A percentile compares a stretch with the other conserved stretches of the same genome.
Evolutionary conservation across 106 monocot genomes (phyloP).

Genomic region (Dendrobium nobile): DNA sequence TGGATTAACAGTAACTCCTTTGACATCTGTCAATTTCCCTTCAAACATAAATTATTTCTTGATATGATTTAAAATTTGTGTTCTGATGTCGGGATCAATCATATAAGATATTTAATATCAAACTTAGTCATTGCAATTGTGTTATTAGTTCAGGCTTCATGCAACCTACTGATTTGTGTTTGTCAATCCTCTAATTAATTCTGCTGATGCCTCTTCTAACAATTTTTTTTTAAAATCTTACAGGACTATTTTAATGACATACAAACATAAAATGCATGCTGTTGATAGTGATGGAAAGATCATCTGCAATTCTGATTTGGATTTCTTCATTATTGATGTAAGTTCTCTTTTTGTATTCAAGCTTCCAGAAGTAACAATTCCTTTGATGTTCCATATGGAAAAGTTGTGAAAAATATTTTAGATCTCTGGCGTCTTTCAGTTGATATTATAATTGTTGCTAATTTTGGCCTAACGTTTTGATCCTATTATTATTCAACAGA

Average conservation of each 20-base stretch:
- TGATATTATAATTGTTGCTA: not conserved
- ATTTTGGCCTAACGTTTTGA: not conserved
- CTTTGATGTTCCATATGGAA: not conserved
- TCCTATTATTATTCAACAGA: not conserved
- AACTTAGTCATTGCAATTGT: not conserved
- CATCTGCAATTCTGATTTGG: slow-evolving; percentile 72
- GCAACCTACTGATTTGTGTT: no score
- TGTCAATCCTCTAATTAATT: not conserved
- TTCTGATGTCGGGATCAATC: not conserved
- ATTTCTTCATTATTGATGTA: slow-evolving; percentile 85
- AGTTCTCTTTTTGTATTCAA: not conserved
- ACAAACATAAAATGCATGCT: slow-evolving; percentile 94
- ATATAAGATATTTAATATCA: not conserved
- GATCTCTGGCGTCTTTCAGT: not conserved
- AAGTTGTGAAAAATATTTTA: not conserved
- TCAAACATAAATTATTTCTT: not conserved
- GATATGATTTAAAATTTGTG: not conserved
- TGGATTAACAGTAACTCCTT: not conserved
- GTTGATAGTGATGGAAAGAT: slow-evolving; percentile 76
- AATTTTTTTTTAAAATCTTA: not conserved
- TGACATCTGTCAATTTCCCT: not conserved
- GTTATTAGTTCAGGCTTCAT: no score
- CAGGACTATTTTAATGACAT: slow-evolving; percentile 90
- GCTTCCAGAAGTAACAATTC: not conserved
- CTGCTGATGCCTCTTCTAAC: not conserved